Base-by-base conservation (phyloP, 2,329 filamentous ascomycete genomes). In the Fusarium pseudograminearum region DNA sequence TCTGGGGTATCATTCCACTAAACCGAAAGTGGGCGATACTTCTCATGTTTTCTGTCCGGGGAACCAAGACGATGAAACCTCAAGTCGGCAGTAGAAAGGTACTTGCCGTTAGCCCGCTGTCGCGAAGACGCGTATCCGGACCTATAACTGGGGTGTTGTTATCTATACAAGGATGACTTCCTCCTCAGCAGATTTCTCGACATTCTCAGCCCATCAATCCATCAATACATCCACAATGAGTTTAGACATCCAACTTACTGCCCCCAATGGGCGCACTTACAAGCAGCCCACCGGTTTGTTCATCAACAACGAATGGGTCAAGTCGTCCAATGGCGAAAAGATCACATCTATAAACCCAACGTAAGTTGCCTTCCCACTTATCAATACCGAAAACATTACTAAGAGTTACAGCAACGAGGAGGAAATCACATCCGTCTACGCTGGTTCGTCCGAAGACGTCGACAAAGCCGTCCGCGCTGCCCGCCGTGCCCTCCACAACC, bases 251-350 rank as follows among this genome's bases (percentile, higher is more conserved):
- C 61, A 79, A 61, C 75, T 80, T 44, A 78, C 71, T 38, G 79
- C 78, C 12, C 79, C 79, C 14, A 93, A 93, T 79, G 91, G 91
- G 73, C 84, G 82, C 73, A 89, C 87, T 72, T 92, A 91, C 71
- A 82, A 80, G 31, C 89, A 91, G 77, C 89, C 90, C 12, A 87
- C 86, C 14, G 91, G 91, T 15, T 84, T 93, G 15, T 93, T 93
- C 80, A 93, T 93, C 80, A 91, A 92, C 82, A 93, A 93, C 65
- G 89, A 92, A 75, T 93, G 91, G 77, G 88, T 92, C 48, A 86
- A 64, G 87, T 86, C 78, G 81, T 86, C 55, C 82, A 86, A 69
- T 80, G 89, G 78, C 24, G 63, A 69, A 87, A 88, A 67, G 67
- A 86, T 92, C 55, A 82, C 84, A 10, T 85, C 85, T 22, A 87